Evolutionary conservation across 768 basidiomycete species (phyloP), one percentile per base, ranked within the genome.

Genomic region (Mycena pura): DNA sequence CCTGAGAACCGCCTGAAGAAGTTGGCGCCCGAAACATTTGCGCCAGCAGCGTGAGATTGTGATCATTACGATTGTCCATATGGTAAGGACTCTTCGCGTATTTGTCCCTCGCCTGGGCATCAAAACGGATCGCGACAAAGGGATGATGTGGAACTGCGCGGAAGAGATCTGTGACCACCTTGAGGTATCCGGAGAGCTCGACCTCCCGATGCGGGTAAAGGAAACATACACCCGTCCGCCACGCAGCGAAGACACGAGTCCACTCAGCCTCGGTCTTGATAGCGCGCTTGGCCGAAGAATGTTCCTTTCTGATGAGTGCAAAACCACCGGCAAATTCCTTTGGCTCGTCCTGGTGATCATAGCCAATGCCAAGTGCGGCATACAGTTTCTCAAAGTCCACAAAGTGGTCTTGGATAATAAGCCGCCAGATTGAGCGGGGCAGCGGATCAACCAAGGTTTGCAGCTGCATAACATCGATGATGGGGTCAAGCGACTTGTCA

Each of bases 321-420:
- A 58, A 67, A 9, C 45, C 59, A 7, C 31, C 59, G 5, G 21
- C 25, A 38, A 69, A 64, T 10, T 69, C 66, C 39, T 63, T 69
- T 10, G 54, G 52, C 5, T 65, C 61, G 44, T 69, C 68, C 45
- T 46, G 39, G n/a, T 65, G 66, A 31, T 68, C 53, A 36, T 68
- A 69, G 1, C 58, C 58, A 6, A 36, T 14, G 7, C 55, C 54
- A 17, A 69, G 46, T 3, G 61, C 49, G 17, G 68, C 64, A 32
- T 50, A 60, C 0, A 69, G 40, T 39, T 69, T 69, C 27, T 67
- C 66, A 34, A 69, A 66, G n/a, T 63, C 47, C 32, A 68, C 57
- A 44, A 47, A 66, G 5, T 60, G 39, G 25, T 68, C 65, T 21
- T 57, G 58, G 10, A 64, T 52, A 34, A 68, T 60, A 6, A 24